Percentiles rank a stretch among this genome's conserved stretches.
phyloP scores from a whole-genome alignment of 2,329 filamentous ascomycete genomes.

The Kalmusia sp. region DNA sequence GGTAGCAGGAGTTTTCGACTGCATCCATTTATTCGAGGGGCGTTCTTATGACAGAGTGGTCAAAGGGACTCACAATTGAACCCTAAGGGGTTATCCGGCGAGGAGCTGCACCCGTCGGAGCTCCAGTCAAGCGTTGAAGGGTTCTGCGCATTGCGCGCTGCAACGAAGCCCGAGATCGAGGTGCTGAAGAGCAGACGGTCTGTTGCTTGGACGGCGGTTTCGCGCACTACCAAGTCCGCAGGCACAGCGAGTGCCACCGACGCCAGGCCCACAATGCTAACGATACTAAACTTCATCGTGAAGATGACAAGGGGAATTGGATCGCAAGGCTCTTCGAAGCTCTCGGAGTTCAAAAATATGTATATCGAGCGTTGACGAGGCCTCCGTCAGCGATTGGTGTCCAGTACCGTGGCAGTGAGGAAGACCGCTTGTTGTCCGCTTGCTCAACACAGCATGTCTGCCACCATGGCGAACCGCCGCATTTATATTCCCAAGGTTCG shows the following conservation, averaged over 20 bases:
- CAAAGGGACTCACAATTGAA: conserved; percentile 32
- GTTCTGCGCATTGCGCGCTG: conserved; percentile 48
- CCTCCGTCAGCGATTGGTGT: conserved; percentile 1
- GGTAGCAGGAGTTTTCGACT: conserved; percentile 45
- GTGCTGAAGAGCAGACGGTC: conserved; percentile 58
- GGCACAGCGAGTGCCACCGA: conserved; percentile 12
- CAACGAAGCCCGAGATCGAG: conserved; percentile 52
- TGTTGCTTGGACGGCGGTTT: conserved; percentile 39
- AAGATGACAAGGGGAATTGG: not conserved
- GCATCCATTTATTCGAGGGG: not conserved
- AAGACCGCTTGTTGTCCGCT: not conserved
- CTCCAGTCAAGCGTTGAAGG: conserved; percentile 50
- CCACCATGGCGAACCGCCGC: not conserved
- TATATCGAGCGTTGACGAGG: not conserved
- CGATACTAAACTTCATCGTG: conserved; percentile 5
- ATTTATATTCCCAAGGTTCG: not conserved
- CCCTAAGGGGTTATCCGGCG: conserved; percentile 41
- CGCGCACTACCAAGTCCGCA: conserved; percentile 9
- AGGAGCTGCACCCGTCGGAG: conserved; percentile 45
- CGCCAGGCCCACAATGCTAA: conserved; percentile 16
- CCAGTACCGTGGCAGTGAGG: not conserved
- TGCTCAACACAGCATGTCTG: not conserved
- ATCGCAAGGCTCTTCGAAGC: not conserved
- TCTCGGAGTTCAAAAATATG: not conserved
- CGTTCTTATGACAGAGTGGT: not conserved